These are phyloP conservation scores for Cordyceps fumosorosea DNA, from an alignment of 2,329 filamentous ascomycete species.

Conservation along the genomic window DNA sequence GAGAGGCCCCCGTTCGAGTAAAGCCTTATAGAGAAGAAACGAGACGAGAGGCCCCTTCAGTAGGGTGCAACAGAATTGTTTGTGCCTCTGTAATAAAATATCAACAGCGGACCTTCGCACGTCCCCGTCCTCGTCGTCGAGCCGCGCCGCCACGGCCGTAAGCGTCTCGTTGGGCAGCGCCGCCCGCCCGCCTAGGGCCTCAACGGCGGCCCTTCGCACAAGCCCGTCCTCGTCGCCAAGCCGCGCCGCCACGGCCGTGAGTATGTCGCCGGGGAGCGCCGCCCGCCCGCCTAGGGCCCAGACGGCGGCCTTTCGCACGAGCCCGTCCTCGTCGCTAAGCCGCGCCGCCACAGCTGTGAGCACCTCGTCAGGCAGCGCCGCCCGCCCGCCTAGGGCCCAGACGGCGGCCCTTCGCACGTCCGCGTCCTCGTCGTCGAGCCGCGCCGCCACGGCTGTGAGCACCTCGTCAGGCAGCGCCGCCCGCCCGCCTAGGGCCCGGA, in stretches of 20 bases:
- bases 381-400: neutral
- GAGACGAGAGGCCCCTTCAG: neutral
- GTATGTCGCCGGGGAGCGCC: neutral
- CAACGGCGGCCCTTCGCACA: neutral
- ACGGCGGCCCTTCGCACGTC: no score
- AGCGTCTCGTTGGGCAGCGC: neutral
- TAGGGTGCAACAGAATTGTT: neutral
- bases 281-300: neutral
- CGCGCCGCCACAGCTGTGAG: neutral
- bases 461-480: no score
- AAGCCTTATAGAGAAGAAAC: neutral
- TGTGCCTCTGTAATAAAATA: neutral
- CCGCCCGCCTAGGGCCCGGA: neutral
- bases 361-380: neutral
- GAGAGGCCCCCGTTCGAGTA: neutral
- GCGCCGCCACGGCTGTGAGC: no score
- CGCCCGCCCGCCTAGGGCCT: neutral
- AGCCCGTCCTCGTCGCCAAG: neutral
- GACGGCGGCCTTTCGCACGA: neutral
- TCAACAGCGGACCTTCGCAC: neutral
- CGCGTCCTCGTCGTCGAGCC: no score
- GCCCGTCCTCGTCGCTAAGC: neutral
- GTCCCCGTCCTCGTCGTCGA: neutral
- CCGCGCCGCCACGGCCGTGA: neutral
- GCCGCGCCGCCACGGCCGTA: neutral